Conservation (phyloP, 441 rosid genomes). For the Adansonia grandidieri region DNA sequence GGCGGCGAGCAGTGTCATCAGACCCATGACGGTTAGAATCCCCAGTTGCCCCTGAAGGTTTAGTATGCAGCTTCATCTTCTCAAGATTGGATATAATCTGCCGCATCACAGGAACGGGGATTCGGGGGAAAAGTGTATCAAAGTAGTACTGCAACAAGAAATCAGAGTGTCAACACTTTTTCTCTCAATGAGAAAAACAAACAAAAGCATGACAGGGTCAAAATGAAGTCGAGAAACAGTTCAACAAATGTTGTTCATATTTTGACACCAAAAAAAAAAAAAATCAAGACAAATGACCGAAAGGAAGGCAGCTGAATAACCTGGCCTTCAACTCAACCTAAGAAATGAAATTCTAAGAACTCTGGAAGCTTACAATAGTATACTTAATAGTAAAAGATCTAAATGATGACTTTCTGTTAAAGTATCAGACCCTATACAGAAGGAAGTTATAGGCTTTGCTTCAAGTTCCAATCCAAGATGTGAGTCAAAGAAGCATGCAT, state of each 20-base stretch:
- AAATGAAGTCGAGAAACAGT: not conserved
- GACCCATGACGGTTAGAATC: slow-evolving; percentile 79
- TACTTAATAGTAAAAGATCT: slow-evolving; percentile 9
- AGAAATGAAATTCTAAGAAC: not conserved
- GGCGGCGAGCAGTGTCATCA: slow-evolving; percentile 96
- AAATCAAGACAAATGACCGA: not conserved
- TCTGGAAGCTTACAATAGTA: slow-evolving; percentile 12
- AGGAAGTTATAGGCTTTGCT: slow-evolving; percentile 19
- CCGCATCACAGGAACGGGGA: slow-evolving; percentile 94
- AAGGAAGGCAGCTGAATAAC: not conserved
- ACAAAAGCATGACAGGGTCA: not conserved
- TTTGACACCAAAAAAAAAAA: not conserved
- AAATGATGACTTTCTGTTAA: slow-evolving; percentile 27
- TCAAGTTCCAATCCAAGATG: slow-evolving; percentile 26
- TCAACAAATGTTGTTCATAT: not conserved
- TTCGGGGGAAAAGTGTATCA: slow-evolving; percentile 94
- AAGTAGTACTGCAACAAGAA: slow-evolving; percentile 80
- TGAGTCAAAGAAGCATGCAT: slow-evolving; percentile 27
- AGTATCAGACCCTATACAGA: slow-evolving; percentile 26
- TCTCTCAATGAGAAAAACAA: not conserved
- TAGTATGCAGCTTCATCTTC: slow-evolving; percentile 85
- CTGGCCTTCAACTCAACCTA: slow-evolving; percentile 26
- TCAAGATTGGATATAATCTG: slow-evolving; percentile 82
- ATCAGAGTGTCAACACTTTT: slow-evolving; percentile 21
- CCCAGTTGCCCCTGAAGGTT: slow-evolving; percentile 85